Percentiles rank a stretch among this genome's conserved stretches.
phyloP scores from a whole-genome alignment of 2,329 filamentous ascomycete genomes.

The Aurifilum marmelostoma region DNA sequence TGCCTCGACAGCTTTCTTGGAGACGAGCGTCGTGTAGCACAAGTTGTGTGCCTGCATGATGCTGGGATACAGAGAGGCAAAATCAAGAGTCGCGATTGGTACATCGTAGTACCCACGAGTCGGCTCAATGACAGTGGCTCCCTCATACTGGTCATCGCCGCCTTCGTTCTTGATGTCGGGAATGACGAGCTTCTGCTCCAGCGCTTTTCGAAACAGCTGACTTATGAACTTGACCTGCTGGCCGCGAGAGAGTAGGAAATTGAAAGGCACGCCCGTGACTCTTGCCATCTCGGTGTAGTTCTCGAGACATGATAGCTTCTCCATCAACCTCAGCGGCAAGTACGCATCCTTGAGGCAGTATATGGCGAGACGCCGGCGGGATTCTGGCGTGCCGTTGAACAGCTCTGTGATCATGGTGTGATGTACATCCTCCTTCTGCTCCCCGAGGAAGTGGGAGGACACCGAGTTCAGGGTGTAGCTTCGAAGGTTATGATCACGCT shows the following conservation, averaged over 20 bases:
- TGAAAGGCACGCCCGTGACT: constrained; percentile 98
- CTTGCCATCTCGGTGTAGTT: constrained; percentile 99
- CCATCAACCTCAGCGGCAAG: constrained; percentile 89
- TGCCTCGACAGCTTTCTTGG: constrained; percentile 75
- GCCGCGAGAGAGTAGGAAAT: constrained; percentile 85
- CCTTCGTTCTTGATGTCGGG: constrained; percentile 77
- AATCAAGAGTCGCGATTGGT: constrained; percentile 96
- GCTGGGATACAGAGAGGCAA: constrained; percentile 95
- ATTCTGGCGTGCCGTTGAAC: constrained; percentile 95
- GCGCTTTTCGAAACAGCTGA: constrained; percentile 91
- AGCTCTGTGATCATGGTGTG: constrained; percentile 99
- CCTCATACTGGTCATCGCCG: constrained; percentile 90
- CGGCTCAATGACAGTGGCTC: constrained; percentile 96
- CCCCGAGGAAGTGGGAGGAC: constrained; percentile 88
- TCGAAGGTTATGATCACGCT: constrained; percentile 90
- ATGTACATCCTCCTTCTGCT: constrained; percentile 98
- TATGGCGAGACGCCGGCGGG: constrained; percentile 83
- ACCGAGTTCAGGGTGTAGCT: constrained; percentile 98
- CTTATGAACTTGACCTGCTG: constrained; percentile 98
- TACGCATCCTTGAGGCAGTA: constrained; percentile 99
- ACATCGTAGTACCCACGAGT: constrained; percentile 92
- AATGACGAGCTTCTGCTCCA: constrained; percentile 92
- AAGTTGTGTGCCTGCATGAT: constrained; percentile 99
- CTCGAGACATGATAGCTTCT: constrained; percentile 96
- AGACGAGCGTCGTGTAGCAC: constrained; percentile 93